Conservation (phyloP, 2,329 filamentous ascomycete species). For the Byssochlamys sp. region DNA sequence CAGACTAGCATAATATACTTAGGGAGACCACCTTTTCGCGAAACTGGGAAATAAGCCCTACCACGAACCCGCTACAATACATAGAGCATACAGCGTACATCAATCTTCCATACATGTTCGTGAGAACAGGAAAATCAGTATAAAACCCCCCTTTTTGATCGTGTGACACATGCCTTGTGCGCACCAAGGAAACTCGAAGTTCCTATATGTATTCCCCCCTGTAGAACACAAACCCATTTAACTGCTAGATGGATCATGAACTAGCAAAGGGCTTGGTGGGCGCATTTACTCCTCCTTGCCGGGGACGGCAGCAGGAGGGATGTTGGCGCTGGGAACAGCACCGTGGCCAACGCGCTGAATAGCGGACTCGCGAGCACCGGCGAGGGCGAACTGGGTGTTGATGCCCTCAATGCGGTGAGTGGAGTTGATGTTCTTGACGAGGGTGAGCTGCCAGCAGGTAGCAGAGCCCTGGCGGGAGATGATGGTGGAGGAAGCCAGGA, state of each 20-base stretch:
- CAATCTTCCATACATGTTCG: background rate
- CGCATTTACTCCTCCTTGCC: slow-evolving; percentile 19
- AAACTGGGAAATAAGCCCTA: background rate
- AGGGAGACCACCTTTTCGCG: background rate
- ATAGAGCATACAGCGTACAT: background rate
- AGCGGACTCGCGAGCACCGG: slow-evolving; percentile 51
- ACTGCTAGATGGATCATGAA: background rate
- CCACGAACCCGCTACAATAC: background rate
- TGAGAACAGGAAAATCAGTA: background rate
- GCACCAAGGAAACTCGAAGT: background rate
- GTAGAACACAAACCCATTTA: background rate
- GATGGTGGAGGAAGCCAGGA: slow-evolving; percentile 78
- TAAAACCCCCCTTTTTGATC: background rate
- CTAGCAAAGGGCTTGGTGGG: background rate
- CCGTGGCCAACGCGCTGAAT: slow-evolving; percentile 25
- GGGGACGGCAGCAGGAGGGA: slow-evolving; percentile 11
- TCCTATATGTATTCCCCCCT: background rate
- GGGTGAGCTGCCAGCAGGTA: slow-evolving; percentile 76
- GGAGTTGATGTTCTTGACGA: slow-evolving; percentile 84
- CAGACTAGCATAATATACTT: background rate
- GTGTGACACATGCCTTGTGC: background rate
- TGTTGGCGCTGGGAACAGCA: slow-evolving; percentile 25
- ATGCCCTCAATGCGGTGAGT: slow-evolving; percentile 73
- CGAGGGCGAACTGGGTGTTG: slow-evolving; percentile 57
- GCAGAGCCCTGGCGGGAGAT: slow-evolving; percentile 72